These are phyloP conservation scores for Penicillium vulpinum DNA, from an alignment of 2,329 filamentous ascomycete genomes.

Conservation along the genomic window DNA sequence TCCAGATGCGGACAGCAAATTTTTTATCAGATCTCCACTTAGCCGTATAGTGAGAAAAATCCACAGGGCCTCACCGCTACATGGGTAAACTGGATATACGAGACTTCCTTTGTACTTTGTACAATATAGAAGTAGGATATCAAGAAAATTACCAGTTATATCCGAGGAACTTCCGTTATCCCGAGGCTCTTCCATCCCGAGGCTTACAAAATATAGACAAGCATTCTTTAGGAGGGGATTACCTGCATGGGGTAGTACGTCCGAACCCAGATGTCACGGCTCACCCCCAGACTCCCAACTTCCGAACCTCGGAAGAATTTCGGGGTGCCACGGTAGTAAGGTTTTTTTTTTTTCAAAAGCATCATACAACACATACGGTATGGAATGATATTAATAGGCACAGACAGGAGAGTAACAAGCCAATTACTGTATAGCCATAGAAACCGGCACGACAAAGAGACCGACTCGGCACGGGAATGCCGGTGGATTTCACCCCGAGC, in stretches of 20 bases:
- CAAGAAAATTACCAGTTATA: not conserved
- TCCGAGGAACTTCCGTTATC: constrained; percentile 3
- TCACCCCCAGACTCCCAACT: constrained; percentile 12
- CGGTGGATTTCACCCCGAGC: constrained; percentile 19
- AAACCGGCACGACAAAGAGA: not conserved
- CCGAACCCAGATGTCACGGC: not conserved
- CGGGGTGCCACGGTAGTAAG: not conserved
- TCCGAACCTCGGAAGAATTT: constrained; percentile 22
- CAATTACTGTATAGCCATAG: not conserved
- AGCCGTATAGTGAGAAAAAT: not conserved
- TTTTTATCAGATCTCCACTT: constrained; percentile 3
- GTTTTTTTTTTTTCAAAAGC: not conserved
- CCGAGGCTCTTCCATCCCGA: not conserved
- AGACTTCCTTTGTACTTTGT: too few relatives aligned
- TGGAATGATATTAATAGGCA: not conserved
- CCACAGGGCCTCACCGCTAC: constrained; percentile 18
- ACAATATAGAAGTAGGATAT: too few relatives aligned
- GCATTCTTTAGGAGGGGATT: constrained; percentile 3
- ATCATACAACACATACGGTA: not conserved
- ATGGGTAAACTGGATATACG: constrained; percentile 14
- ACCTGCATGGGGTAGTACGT: constrained; percentile 4
- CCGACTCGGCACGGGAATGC: constrained; percentile 24
- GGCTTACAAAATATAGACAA: not conserved
- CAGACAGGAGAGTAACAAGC: not conserved
- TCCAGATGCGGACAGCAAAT: not conserved